Evolutionary conservation across 2,329 filamentous ascomycete genomes (phyloP).

Genomic region (Verticillium isaacii): DNA sequence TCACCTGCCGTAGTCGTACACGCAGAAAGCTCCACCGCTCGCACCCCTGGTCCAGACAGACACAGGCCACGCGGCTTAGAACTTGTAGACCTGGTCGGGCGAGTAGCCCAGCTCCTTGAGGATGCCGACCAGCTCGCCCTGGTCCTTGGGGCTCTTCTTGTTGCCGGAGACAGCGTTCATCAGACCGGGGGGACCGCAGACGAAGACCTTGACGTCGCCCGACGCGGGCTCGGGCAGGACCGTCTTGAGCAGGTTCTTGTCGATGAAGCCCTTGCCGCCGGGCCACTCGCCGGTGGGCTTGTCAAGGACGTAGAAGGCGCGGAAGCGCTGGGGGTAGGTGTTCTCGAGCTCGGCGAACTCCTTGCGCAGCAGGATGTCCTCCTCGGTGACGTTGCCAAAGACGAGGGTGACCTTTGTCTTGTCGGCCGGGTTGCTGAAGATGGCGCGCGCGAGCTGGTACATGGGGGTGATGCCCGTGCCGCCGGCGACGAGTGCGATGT

Average conservation of each 20-base stretch:
- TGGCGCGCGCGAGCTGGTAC: slow-evolving; percentile 87
- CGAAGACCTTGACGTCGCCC: slow-evolving; percentile 92
- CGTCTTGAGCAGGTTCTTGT: slow-evolving; percentile 89
- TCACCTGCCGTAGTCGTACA: slow-evolving; percentile 8
- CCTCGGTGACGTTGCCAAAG: slow-evolving; percentile 83
- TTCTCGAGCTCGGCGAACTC: slow-evolving; percentile 88
- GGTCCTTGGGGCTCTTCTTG: slow-evolving; percentile 90
- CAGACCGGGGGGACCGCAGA: slow-evolving; percentile 87
- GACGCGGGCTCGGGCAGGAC: slow-evolving; percentile 89
- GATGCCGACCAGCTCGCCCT: slow-evolving; percentile 80
- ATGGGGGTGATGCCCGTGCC: slow-evolving; percentile 97
- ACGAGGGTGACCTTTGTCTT: slow-evolving; percentile 97
- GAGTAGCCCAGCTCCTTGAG: slow-evolving; percentile 74
- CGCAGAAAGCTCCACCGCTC: background rate
- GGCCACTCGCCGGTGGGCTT: slow-evolving; percentile 75
- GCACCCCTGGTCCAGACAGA: background rate
- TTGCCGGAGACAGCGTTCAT: slow-evolving; percentile 88
- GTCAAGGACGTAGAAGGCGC: slow-evolving; percentile 90
- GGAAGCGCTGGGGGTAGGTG: slow-evolving; percentile 91
- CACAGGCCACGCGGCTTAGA: slow-evolving; percentile 40
- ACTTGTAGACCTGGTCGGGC: slow-evolving; percentile 88
- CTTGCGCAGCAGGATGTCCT: slow-evolving; percentile 86
- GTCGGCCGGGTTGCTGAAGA: slow-evolving; percentile 94
- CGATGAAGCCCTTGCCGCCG: slow-evolving; percentile 75
- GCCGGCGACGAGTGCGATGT: slow-evolving; percentile 84